Conservation (phyloP, 257 asterid genomes). For the Solanum megistacrolobum region DNA sequence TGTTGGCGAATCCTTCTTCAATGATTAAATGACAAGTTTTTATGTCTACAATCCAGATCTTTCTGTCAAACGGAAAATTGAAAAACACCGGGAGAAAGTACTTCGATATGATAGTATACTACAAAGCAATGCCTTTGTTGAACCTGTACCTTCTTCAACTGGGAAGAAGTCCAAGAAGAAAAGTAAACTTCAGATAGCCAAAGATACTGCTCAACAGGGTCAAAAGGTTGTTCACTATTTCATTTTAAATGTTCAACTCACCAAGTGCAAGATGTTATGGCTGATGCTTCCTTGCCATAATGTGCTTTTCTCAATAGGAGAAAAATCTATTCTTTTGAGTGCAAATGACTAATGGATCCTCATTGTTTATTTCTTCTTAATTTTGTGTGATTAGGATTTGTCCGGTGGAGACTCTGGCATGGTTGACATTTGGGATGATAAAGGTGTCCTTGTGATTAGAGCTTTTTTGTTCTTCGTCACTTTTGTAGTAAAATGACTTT, state of each 20-base stretch:
- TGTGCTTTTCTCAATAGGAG: not conserved
- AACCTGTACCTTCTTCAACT: conserved; percentile 63
- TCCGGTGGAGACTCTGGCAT: conserved; percentile 27
- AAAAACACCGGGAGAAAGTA: conserved; percentile 67
- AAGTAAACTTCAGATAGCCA: conserved; percentile 19
- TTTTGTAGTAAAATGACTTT: conserved; percentile 1
- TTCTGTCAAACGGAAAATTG: conserved; percentile 75
- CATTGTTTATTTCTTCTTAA: not conserved
- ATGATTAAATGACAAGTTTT: not conserved
- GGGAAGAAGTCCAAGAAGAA: conserved; percentile 52
- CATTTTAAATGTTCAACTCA: not conserved
- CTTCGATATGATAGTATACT: conserved; percentile 66
- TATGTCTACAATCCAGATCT: conserved; percentile 39
- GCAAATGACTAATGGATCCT: not conserved
- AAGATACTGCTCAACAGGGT: conserved; percentile 14
- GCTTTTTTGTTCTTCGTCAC: not conserved
- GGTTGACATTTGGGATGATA: conserved; percentile 59
- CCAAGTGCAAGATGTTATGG: not conserved
- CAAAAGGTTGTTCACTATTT: conserved; percentile 30
- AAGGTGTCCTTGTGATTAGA: conserved; percentile 19
- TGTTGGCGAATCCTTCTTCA: not conserved
- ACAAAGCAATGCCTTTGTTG: conserved; percentile 65
- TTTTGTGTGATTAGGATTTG: conserved; percentile 29
- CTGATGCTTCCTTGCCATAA: not conserved
- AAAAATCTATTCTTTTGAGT: not conserved